These are phyloP conservation scores for Plenodomus biglobosus DNA, from an alignment of 2,329 filamentous ascomycete species.

Conservation along the genomic window DNA sequence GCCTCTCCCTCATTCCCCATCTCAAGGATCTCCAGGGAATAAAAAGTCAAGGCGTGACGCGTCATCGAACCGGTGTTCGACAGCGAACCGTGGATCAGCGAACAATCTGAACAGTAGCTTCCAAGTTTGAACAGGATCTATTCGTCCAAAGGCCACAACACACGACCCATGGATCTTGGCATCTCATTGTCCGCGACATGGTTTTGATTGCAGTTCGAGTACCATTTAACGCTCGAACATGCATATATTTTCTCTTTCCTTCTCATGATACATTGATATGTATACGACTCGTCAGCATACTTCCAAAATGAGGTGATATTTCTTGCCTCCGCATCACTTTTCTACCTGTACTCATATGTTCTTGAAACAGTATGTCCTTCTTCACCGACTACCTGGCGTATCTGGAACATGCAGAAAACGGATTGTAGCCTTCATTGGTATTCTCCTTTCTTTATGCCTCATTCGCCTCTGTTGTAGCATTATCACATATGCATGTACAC, in stretches of 20 bases:
- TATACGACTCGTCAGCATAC: neutral
- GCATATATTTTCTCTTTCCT: neutral
- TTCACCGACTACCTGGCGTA: neutral
- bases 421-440: neutral
- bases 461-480: neutral
- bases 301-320: neutral
- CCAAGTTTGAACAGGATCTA: neutral
- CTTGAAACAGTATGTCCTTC: neutral
- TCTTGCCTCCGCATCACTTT: neutral
- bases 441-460: neutral
- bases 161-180: neutral
- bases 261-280: neutral
- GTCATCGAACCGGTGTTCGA: constrained; percentile 4
- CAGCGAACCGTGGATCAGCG: constrained; percentile 15
- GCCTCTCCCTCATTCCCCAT: constrained; percentile 25
- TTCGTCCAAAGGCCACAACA: neutral
- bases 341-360: neutral
- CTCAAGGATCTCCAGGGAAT: constrained; percentile 8
- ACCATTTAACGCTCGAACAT: neutral
- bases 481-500: neutral
- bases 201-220: neutral
- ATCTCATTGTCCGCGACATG: neutral
- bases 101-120: constrained; percentile 16
- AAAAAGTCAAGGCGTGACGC: constrained; percentile 6
- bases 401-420: neutral